A percentile compares a stretch with the other conserved stretches of the same genome.
Conservation (phyloP, 163 green algal species). For the Scenedesmus sp. region DNA sequence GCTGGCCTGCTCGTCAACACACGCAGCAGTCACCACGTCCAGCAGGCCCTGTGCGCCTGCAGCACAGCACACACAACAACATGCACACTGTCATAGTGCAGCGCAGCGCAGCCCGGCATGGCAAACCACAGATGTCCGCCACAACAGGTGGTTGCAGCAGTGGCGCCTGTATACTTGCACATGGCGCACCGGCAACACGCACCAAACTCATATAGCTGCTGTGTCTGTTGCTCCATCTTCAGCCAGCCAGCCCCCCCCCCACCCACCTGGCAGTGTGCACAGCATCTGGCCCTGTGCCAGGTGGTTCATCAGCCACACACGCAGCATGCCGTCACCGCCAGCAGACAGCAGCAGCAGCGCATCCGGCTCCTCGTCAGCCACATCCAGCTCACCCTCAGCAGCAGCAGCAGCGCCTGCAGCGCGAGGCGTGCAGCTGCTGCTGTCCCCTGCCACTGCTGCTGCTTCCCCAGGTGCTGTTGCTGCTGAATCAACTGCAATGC, state of each 20-base stretch:
- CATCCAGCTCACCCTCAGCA: slow-evolving; percentile 14
- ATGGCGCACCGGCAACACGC: too few species aligned
- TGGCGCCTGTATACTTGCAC: too few species aligned
- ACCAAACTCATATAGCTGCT: background rate
- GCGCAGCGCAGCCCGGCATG: background rate
- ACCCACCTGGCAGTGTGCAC: slow-evolving; percentile 62
- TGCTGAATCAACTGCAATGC: slow-evolving; percentile 16
- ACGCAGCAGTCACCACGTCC: slow-evolving; percentile 36
- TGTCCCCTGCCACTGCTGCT: background rate
- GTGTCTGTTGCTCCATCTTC: slow-evolving; percentile 5
- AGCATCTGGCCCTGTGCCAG: slow-evolving; percentile 63
- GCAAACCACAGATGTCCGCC: background rate
- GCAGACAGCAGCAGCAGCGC: slow-evolving; percentile 73
- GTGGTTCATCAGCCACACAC: slow-evolving; percentile 70
- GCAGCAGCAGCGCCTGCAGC: slow-evolving; percentile 3
- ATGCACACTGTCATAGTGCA: background rate
- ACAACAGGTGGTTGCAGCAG: too few species aligned
- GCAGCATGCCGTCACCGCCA: slow-evolving; percentile 74
- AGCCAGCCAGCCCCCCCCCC: background rate
- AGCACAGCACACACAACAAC: background rate
- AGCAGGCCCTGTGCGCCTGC: slow-evolving; percentile 46
- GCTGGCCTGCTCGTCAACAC: slow-evolving; percentile 45
- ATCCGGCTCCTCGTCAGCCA: slow-evolving; percentile 13
- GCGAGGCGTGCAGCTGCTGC: background rate
- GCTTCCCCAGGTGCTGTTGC: background rate